These are phyloP conservation scores for Fistulina hepatica DNA, from an alignment of 1,284 basidiomycete genomes.

Conservation along the genomic window DNA sequence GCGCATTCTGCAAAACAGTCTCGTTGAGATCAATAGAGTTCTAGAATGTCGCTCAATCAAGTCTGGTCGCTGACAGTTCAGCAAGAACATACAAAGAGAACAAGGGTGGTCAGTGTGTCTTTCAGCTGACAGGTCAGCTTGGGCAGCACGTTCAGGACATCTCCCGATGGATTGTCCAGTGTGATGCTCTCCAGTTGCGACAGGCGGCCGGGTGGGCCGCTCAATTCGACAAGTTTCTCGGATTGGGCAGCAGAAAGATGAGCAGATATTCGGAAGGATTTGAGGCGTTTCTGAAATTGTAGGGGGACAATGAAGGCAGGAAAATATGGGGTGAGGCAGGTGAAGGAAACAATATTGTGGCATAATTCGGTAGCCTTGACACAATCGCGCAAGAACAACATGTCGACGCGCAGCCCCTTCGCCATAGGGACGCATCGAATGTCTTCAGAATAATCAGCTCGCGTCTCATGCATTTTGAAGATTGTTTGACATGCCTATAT, in stretches of 20 bases:
- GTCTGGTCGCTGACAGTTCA: not conserved
- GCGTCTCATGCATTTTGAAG: slow-evolving; percentile 1
- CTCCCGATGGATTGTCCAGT: slow-evolving; percentile 51
- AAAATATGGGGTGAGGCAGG: slow-evolving; percentile 34
- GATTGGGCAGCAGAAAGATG: slow-evolving; percentile 39
- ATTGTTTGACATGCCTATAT: slow-evolving; percentile 35
- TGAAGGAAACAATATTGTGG: slow-evolving; percentile 43
- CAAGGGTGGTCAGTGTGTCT: slow-evolving; percentile 38
- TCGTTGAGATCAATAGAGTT: slow-evolving; percentile 44
- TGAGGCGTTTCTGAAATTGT: slow-evolving; percentile 31
- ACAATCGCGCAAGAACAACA: slow-evolving; percentile 43
- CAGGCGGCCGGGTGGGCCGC: too few relatives aligned
- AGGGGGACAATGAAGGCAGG: slow-evolving; percentile 40
- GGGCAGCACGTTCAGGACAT: slow-evolving; percentile 44
- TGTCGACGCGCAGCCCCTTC: slow-evolving; percentile 23
- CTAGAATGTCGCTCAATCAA: slow-evolving; percentile 23
- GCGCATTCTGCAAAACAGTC: slow-evolving; percentile 33
- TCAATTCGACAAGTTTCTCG: slow-evolving; percentile 24
- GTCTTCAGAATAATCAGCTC: slow-evolving; percentile 27
- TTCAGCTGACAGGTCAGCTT: slow-evolving; percentile 35
- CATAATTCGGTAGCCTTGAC: slow-evolving; percentile 35
- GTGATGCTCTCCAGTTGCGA: slow-evolving; percentile 33
- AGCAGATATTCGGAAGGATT: slow-evolving; percentile 37
- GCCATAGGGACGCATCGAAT: slow-evolving; percentile 36
- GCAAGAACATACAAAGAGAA: slow-evolving; percentile 39